Base-by-base conservation (phyloP, 1,284 basidiomycete genomes). In the Papiliotrema terrestris region DNA sequence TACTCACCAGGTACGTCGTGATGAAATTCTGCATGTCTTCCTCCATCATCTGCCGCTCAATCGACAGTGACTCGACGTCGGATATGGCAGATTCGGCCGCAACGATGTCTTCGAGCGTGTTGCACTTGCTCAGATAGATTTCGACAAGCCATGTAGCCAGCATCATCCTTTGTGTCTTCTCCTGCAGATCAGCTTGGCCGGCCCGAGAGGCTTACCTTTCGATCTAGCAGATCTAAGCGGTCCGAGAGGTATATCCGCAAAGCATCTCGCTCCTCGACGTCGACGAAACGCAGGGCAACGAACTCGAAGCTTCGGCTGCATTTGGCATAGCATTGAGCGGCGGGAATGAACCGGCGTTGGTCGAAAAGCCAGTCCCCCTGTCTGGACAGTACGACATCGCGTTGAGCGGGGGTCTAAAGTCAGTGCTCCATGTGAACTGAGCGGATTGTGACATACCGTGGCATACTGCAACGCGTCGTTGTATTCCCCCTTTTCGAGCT, bases 71-170 rank as follows among this genome's bases (percentile, higher is more conserved):
- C 52, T 93, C 88, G 5, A 89, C 87, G 62, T 96, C 90, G 50
- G 88, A 86, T 2, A 87, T 87, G 2, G 88, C 84, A 1, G 86
- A 87, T 74, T 93, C 90, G 0, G 93, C 78, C 0, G 78, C 76
- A 19, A 78, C 67, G 17, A 78, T 70, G 68, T 98, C 96, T 71
- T 99, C 96, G 47, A 98, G 80, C 61, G 95, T 90, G 68, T 97
- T 95, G 74, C 92, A 92, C 79, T 96, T 98, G 77, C 87, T 89
- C 22, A 99, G 83, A 72, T 94, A 98, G 62, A 98, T 93, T 75
- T 99, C 96, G 29, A 96, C 87, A 8, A 98, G 86, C 96, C 96
- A 99, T 0, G 94, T 98, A 1, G 96, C 93, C 8, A 99, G 80
- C 88, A 98, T 95, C 87, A 95, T 93, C 35, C 96, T 83, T 73